Base-by-base conservation (phyloP, 805 yeast species). In the Teunomyces stri region DNA sequence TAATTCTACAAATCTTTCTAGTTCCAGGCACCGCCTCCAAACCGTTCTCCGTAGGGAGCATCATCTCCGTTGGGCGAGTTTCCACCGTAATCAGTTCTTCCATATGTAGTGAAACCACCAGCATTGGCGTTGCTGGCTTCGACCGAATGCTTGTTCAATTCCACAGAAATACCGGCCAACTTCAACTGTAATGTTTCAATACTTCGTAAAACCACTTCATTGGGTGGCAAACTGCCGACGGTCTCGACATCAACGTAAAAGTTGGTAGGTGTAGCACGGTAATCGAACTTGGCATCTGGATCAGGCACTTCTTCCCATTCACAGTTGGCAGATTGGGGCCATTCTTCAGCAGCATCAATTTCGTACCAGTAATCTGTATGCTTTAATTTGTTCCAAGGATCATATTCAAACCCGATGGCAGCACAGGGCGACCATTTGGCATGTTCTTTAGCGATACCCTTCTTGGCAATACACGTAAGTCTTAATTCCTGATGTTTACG, bases 391-490 rank as follows among this genome's bases (percentile, higher is more conserved):
- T 94, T 94, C 95, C 96, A 92, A n/a, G 99, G 99, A 61, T 92
- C 99, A 62, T 92, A 92, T 67, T 92, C 99, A 60, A 92, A 92
- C 15, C 96, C 97, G 46, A 92, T 80, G 18, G 98, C 98, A 0
- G 97, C 80, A 55, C 96, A 87, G 10, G 99, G 97, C 5, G 94
- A 85, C 99, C 99, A 94, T 63, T 94, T 94, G 43, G 99, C 97
- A 64, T 94, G 99, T 65, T 94, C 99, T 65, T 91, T 91, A 43
- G 96, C 88, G 49, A 90, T 90, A 38, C 98, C 99, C 73, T 94
- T 94, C 69, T 94, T 94, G 46, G 99, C 99, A 52, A 94, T 86
- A 70, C 99, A 94, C 56, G 85, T 84, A 50, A 94, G 72, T 56
- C 85, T 81, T 57, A 94, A 75, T 64, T 92, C 97, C 72, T 94